These are phyloP conservation scores for Sphagnum magellanicum DNA, from an alignment of 228 moss, liverwort and hornwort genomes.

Conservation along the genomic window DNA sequence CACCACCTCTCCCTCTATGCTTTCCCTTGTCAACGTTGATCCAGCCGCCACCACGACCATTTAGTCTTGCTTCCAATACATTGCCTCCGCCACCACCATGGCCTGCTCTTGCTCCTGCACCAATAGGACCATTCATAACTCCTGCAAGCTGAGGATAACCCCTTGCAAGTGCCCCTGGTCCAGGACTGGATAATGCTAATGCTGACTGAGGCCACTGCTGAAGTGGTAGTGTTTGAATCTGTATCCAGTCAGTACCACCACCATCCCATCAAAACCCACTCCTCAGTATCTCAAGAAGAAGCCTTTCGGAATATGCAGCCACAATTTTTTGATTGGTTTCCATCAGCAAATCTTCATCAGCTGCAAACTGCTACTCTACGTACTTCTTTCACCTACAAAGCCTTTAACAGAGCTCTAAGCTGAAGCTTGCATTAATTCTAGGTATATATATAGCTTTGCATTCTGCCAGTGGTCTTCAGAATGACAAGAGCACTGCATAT, in stretches of 20 bases:
- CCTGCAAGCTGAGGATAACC: constrained; percentile 83
- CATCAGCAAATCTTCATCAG: no score
- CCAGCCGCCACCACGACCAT: constrained; percentile 68
- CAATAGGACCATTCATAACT: constrained; percentile 49
- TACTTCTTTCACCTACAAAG: no score
- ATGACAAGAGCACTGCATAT: neutral
- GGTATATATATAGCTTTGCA: no score
- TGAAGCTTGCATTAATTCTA: no score
- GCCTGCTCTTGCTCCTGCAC: constrained; percentile 58
- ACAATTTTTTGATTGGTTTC: no score
- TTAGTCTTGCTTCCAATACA: constrained; percentile 59
- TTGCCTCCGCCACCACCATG: constrained; percentile 41
- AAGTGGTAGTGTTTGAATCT: constrained; percentile 70
- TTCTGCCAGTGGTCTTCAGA: no score
- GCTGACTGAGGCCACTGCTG: constrained; percentile 59
- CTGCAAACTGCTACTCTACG: no score
- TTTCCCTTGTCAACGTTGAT: constrained; percentile 63
- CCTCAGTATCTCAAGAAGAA: no score
- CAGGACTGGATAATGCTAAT: constrained; percentile 54
- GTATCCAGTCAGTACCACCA: constrained; percentile 1
- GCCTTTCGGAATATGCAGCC: no score
- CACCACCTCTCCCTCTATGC: constrained; percentile 76
- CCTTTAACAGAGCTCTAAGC: no score
- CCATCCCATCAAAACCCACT: no score
- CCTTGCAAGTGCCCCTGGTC: constrained; percentile 77